A percentile compares a stretch with the other conserved stretches of the same genome.
Evolutionary conservation across 2,329 filamentous ascomycete genomes (phyloP).

Genomic region (Sporothrix euskadiensis): DNA sequence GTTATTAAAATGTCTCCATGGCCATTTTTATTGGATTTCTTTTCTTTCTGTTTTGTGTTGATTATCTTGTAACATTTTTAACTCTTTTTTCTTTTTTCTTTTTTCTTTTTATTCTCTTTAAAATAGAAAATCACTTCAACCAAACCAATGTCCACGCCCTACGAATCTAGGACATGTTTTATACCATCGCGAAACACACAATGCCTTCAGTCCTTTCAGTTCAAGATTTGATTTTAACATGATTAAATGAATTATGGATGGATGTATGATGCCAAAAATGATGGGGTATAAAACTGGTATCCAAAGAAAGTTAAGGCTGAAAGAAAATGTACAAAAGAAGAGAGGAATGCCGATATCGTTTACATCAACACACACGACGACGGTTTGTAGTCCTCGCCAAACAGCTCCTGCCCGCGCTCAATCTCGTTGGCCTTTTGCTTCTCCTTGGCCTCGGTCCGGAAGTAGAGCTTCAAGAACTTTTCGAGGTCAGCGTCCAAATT

Average conservation of each 20-base stretch:
- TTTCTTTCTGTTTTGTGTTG: too few species aligned
- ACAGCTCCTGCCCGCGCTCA: conserved; percentile 71
- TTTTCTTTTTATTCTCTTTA: too few species aligned
- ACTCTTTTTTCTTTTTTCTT: too few species aligned
- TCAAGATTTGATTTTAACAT: too few species aligned
- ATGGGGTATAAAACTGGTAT: conserved; percentile 21
- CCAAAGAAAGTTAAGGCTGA: not conserved
- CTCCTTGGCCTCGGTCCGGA: conserved; percentile 67
- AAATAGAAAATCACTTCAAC: too few species aligned
- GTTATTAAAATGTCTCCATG: too few species aligned
- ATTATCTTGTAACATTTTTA: too few species aligned
- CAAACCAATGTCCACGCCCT: too few species aligned
- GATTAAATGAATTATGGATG: not conserved
- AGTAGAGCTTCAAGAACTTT: conserved; percentile 72
- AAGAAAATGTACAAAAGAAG: not conserved
- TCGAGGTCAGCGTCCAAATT: conserved; percentile 70
- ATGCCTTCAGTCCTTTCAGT: too few species aligned
- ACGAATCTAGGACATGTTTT: too few species aligned
- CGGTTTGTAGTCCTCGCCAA: conserved; percentile 64
- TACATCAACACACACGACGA: conserved; percentile 63
- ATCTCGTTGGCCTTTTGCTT: conserved; percentile 72
- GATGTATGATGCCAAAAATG: conserved; percentile 12
- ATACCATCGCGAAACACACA: too few species aligned
- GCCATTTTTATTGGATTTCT: too few species aligned
- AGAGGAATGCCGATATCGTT: conserved; percentile 21